A percentile compares a stretch with the other conserved stretches of the same genome.
Conservation (phyloP, 2,329 filamentous ascomycete species). For the Pezicula carpinea region DNA sequence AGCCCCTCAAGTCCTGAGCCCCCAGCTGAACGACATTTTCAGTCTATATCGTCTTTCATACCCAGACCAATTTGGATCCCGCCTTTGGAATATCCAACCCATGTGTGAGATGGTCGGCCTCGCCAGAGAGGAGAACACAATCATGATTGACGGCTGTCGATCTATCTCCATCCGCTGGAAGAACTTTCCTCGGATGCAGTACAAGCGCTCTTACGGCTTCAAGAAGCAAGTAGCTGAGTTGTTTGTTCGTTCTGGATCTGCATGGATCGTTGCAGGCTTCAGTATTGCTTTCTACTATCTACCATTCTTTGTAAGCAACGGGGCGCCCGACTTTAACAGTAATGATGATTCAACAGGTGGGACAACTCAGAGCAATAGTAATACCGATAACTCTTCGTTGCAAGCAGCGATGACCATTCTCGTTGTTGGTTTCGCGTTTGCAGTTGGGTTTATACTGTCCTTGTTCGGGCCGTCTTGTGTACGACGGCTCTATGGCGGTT, state of each 20-base stretch:
- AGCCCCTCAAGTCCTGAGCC: constrained; percentile 20
- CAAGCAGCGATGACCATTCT: background rate
- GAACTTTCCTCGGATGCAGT: constrained; percentile 22
- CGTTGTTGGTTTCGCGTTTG: background rate
- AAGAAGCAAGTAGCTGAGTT: background rate
- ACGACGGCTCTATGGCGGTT: background rate
- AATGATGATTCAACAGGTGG: background rate
- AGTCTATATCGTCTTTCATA: background rate
- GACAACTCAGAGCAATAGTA: too few relatives aligned
- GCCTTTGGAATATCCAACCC: background rate
- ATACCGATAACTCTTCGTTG: background rate
- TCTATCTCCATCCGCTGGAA: constrained; percentile 29
- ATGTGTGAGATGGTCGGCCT: background rate
- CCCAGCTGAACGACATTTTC: constrained; percentile 25
- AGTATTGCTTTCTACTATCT: background rate
- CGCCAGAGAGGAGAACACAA: constrained; percentile 16
- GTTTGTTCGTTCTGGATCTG: background rate
- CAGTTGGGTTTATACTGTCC: background rate
- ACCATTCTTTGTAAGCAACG: background rate
- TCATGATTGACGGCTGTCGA: constrained; percentile 24
- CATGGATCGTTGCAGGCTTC: background rate
- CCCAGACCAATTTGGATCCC: background rate
- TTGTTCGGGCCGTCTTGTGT: background rate
- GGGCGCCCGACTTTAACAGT: constrained; percentile 6
- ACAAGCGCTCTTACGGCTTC: background rate